Evolutionary conservation across 1,139 yeast species (phyloP).

Genomic region (Candida sojae): DNA sequence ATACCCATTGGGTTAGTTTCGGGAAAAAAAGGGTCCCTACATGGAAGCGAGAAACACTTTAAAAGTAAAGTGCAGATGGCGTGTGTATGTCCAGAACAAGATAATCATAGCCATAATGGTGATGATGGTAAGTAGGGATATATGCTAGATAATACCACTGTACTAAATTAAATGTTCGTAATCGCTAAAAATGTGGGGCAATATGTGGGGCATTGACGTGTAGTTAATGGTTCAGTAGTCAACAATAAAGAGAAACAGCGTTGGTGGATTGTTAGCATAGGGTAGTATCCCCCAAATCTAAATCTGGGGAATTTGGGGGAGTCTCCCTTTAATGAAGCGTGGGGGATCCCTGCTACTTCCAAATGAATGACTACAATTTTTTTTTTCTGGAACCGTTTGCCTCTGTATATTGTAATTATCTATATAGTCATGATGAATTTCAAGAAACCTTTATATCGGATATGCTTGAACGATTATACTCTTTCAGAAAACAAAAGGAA

Average conservation of each 20-base stretch:
- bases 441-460: not conserved
- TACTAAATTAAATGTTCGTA: not conserved
- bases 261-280: not conserved
- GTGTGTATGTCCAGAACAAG: no score
- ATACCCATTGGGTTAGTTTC: not conserved
- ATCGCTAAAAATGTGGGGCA: not conserved
- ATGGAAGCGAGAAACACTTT: no score
- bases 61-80: not conserved
- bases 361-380: not conserved
- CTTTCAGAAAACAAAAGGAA: no score
- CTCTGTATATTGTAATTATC: not conserved
- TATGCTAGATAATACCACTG: not conserved
- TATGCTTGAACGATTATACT: not conserved
- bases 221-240: not conserved
- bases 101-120: no score
- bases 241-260: not conserved
- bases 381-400: not conserved
- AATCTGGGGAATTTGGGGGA: not conserved
- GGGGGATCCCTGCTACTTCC: not conserved
- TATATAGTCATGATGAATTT: no score
- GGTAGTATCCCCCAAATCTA: not conserved
- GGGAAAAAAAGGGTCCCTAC: not conserved
- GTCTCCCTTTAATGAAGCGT: not conserved
- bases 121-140: no score
- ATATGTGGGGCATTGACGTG: not conserved